A percentile compares a stretch with the other conserved stretches of the same genome.
Evolutionary conservation across 2,329 filamentous ascomycete species (phyloP).

Genomic region (Akanthomyces dipterigenus): DNA sequence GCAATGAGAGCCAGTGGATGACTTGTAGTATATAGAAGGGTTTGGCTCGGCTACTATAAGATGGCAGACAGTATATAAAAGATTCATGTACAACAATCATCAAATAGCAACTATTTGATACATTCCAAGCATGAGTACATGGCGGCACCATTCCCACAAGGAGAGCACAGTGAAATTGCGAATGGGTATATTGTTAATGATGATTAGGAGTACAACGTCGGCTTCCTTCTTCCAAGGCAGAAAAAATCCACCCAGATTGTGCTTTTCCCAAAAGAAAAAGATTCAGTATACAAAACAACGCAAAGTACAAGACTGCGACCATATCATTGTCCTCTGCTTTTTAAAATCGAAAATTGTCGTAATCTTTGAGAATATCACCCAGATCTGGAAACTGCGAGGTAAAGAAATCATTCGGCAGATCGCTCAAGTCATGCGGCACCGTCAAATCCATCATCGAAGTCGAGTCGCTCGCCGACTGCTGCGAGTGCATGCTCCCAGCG

Average conservation of each 20-base stretch:
- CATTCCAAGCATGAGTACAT: background rate
- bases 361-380: slow-evolving; percentile 10
- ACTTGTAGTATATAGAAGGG: too few species aligned
- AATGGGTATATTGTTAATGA: background rate
- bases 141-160: background rate
- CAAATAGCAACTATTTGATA: too few species aligned
- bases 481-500: slow-evolving; percentile 4
- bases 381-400: slow-evolving; percentile 9
- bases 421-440: background rate
- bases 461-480: slow-evolving; percentile 8
- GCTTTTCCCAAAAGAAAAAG: background rate
- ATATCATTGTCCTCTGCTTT: background rate
- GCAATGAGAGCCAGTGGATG: too few species aligned
- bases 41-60: too few species aligned
- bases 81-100: too few species aligned
- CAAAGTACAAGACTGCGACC: too few species aligned
- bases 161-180: background rate
- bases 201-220: background rate
- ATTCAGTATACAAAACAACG: background rate
- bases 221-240: background rate
- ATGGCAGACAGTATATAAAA: too few species aligned
- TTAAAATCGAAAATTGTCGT: slow-evolving; percentile 11
- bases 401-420: slow-evolving; percentile 10
- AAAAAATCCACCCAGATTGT: too few species aligned
- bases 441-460: slow-evolving; percentile 6